Percentiles rank a stretch among this genome's conserved stretches.
Conservation (phyloP, 257 asterid species). For the Petrea volubilis region DNA sequence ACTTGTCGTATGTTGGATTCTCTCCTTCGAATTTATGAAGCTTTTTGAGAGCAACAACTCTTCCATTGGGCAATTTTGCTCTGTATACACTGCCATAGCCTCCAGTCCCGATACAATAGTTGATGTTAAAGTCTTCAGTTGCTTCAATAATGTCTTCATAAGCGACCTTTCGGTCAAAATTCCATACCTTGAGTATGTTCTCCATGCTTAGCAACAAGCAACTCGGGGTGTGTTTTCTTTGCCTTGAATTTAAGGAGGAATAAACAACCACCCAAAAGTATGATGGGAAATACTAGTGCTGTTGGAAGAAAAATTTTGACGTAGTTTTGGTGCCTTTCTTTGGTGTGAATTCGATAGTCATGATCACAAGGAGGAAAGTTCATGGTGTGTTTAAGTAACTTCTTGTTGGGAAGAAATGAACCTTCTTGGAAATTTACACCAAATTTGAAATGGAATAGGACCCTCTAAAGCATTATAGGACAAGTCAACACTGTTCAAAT, state of each 20-base stretch:
- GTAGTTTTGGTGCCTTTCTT: too few relatives aligned
- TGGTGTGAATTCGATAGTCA: too few relatives aligned
- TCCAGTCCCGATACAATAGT: conserved; percentile 14
- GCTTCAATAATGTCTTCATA: conserved; percentile 8
- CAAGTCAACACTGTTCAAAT: neutral
- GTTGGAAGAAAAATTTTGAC: too few relatives aligned
- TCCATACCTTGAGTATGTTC: neutral
- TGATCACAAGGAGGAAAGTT: too few relatives aligned
- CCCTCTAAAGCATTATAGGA: neutral
- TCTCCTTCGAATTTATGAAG: neutral
- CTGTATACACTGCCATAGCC: conserved; percentile 19
- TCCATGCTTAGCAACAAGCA: too few relatives aligned
- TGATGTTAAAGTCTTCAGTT: too few relatives aligned
- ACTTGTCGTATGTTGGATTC: too few relatives aligned
- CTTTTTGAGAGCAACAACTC: conserved; percentile 5
- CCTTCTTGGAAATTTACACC: neutral
- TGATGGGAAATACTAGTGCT: too few relatives aligned
- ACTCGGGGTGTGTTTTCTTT: too few relatives aligned
- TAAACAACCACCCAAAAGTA: too few relatives aligned
- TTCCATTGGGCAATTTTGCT: neutral
- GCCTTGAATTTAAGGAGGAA: too few relatives aligned
- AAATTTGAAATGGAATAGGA: neutral
- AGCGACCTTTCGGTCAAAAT: conserved; percentile 4
- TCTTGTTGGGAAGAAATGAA: neutral
- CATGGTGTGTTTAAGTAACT: too few relatives aligned